Evolutionary conservation across 176 grass and related monocot species (phyloP).

Genomic region (Lolium rigidum): DNA sequence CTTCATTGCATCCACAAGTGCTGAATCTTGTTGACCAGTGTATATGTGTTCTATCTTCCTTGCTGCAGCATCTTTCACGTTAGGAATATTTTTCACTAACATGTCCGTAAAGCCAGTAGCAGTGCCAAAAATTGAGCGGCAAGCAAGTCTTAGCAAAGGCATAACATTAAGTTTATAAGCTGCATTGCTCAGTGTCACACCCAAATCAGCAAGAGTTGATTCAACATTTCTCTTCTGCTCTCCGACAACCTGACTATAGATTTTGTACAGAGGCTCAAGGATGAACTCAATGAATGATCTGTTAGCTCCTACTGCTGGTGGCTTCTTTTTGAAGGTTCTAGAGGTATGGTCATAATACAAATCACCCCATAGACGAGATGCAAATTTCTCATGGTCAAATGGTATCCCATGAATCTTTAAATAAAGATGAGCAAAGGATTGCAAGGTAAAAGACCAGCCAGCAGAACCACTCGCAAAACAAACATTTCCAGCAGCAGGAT

Average conservation of each 20-base stretch:
- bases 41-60: slow-evolving; percentile 92
- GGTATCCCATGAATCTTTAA: slow-evolving; percentile 83
- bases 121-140: slow-evolving; percentile 92
- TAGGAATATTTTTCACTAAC: slow-evolving; percentile 91
- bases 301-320: slow-evolving; percentile 90
- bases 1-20: slow-evolving; percentile 79
- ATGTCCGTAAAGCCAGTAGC: slow-evolving; percentile 96
- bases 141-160: slow-evolving; percentile 91
- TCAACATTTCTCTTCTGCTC: slow-evolving; percentile 85
- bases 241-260: slow-evolving; percentile 96
- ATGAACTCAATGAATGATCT: slow-evolving; percentile 97
- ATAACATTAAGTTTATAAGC: slow-evolving; percentile 96
- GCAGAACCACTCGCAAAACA: slow-evolving; percentile 95
- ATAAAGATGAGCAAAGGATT: slow-evolving; percentile 94
- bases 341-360: slow-evolving; percentile 87
- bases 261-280: slow-evolving; percentile 96
- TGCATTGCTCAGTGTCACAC: slow-evolving; percentile 85
- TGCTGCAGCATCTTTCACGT: slow-evolving; percentile 81
- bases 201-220: slow-evolving; percentile 80
- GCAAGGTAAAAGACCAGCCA: slow-evolving; percentile 98
- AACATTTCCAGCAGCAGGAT: slow-evolving; percentile 90
- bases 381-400: slow-evolving; percentile 94
- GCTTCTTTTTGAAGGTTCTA: slow-evolving; percentile 92
- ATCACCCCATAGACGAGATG: slow-evolving; percentile 90
- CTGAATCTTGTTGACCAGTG: slow-evolving; percentile 82